Evolutionary conservation across 202 grass and related monocot species (phyloP).

Genomic region (Alloteropsis angusta): DNA sequence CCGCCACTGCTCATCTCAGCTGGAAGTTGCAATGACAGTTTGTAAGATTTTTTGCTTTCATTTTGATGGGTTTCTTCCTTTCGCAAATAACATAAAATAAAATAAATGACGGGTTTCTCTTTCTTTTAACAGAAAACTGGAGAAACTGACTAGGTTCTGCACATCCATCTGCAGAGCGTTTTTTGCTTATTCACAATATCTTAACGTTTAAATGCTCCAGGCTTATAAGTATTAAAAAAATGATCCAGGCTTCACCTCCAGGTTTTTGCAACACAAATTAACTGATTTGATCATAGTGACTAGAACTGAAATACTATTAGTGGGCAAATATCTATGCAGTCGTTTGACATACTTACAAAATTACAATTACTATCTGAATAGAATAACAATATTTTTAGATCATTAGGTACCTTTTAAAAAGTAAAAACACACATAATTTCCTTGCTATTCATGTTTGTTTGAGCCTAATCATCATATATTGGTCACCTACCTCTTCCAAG

Average conservation of each 20-base stretch:
- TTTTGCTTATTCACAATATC: neutral
- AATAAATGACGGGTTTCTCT: too few relatives aligned
- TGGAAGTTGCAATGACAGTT: constrained; percentile 12
- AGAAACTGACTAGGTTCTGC: neutral
- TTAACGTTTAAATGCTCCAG: neutral
- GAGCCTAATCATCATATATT: neutral
- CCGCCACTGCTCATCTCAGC: constrained; percentile 31
- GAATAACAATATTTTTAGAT: neutral
- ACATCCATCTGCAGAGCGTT: neutral
- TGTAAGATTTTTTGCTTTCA: neutral
- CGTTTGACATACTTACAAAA: neutral
- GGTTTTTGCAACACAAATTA: neutral
- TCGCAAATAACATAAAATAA: constrained; percentile 7
- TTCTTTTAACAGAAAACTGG: neutral
- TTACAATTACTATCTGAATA: neutral
- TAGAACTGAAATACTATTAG: neutral
- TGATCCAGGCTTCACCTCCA: too few relatives aligned
- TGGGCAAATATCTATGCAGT: neutral
- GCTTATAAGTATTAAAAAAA: neutral
- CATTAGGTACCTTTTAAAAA: neutral
- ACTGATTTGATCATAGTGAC: neutral
- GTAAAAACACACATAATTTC: neutral
- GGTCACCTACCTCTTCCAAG: constrained; percentile 32
- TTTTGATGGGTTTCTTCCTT: neutral
- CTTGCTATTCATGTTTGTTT: neutral